Evolutionary conservation across 2,329 filamentous ascomycete species (phyloP).

Genomic region (Pseudogymnoascus sp.): DNA sequence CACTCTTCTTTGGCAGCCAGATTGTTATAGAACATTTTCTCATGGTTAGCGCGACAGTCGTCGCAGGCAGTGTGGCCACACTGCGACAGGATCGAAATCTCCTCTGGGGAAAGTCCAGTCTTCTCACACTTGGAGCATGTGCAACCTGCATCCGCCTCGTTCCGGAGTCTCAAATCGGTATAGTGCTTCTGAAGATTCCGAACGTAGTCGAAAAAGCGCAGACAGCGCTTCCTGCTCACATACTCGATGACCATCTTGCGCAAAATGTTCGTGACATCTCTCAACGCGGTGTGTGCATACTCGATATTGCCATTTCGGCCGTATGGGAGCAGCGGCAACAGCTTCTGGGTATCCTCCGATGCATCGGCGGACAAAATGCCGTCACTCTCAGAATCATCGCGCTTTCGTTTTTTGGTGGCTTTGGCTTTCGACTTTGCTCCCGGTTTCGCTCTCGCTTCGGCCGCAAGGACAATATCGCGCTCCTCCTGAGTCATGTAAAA

Average conservation of each 20-base stretch:
- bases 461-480: not conserved
- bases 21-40: not conserved
- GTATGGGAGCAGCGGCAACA: constrained; percentile 13
- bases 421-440: constrained; percentile 7
- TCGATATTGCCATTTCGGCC: constrained; percentile 14
- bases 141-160: not conserved
- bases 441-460: not conserved
- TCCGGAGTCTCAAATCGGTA: not conserved
- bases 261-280: constrained; percentile 20
- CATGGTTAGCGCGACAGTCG: constrained; percentile 28
- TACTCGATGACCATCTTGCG: constrained; percentile 26
- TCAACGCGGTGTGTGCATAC: constrained; percentile 15
- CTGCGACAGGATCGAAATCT: constrained; percentile 34
- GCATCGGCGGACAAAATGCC: constrained; percentile 8
- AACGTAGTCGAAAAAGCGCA: constrained; percentile 28
- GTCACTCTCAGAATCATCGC: constrained; percentile 10
- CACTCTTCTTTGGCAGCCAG: constrained; percentile 29
- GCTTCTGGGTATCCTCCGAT: constrained; percentile 11
- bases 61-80: constrained; percentile 46
- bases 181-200: constrained; percentile 23
- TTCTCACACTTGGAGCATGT: constrained; percentile 30
- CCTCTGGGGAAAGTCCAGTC: constrained; percentile 21
- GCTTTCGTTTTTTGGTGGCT: constrained; percentile 7
- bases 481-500: constrained; percentile 20
- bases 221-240: constrained; percentile 26